These are phyloP conservation scores for Eucalyptus sideroxylon DNA, from an alignment of 345 rosid genomes.

Conservation along the genomic window DNA sequence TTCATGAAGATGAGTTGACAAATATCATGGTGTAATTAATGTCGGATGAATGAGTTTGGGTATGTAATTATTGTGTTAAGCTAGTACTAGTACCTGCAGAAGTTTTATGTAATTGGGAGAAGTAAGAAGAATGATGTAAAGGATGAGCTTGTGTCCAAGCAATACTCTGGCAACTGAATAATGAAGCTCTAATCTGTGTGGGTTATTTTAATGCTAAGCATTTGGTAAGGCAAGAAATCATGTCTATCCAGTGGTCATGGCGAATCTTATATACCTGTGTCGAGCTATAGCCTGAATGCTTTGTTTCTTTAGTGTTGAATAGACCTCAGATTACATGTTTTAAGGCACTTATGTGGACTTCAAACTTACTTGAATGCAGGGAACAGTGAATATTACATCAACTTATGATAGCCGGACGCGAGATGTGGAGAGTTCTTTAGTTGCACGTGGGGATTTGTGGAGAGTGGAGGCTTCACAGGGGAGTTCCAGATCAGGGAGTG, in stretches of 20 bases:
- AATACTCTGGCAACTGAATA: background rate
- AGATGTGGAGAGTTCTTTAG: conserved; percentile 63
- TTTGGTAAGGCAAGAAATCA: background rate
- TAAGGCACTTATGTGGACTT: background rate
- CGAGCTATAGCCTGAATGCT: background rate
- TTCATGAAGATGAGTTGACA: background rate
- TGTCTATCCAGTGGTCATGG: background rate
- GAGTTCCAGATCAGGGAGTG: conserved; percentile 50
- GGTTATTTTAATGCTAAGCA: background rate
- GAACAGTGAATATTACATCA: conserved; percentile 57
- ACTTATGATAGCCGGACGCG: conserved; percentile 70
- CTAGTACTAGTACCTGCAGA: background rate
- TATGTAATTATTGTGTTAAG: background rate
- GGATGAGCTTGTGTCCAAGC: background rate
- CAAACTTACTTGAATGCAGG: conserved; percentile 26
- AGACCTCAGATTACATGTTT: background rate
- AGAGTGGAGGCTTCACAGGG: conserved; percentile 77
- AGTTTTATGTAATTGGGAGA: background rate
- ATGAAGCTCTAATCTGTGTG: background rate
- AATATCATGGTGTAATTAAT: background rate
- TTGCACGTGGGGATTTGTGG: conserved; percentile 96
- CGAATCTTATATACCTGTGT: background rate
- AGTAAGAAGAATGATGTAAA: background rate
- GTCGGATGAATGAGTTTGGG: background rate
- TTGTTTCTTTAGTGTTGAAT: background rate